These are phyloP conservation scores for Thalassiosira livingstoniorum DNA, from an alignment of 352 stramenopile species.

Conservation along the genomic window DNA sequence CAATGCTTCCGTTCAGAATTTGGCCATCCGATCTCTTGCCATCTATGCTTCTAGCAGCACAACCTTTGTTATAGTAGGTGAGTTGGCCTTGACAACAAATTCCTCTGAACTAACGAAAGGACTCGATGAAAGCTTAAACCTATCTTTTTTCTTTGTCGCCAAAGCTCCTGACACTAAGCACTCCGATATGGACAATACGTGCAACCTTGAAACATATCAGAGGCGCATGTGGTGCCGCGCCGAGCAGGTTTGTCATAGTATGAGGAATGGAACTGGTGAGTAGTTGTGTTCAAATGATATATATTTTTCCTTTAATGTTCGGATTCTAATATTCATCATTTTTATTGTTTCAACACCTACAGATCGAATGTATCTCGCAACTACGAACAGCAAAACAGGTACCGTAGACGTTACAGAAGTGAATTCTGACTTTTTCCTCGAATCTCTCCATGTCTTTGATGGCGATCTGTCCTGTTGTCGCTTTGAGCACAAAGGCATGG, in stretches of 20 bases:
- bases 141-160: background rate
- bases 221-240: conserved; percentile 61
- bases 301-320: conserved; percentile 3
- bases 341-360: conserved; percentile 51
- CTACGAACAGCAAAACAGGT: conserved; percentile 45
- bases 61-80: conserved; percentile 52
- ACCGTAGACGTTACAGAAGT: background rate
- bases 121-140: background rate
- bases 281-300: conserved; percentile 49
- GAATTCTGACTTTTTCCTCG: too few relatives aligned
- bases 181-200: conserved; percentile 46
- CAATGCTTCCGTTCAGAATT: conserved; percentile 49
- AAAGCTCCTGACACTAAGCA: conserved; percentile 49
- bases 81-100: conserved; percentile 41
- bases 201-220: conserved; percentile 52
- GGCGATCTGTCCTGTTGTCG: background rate
- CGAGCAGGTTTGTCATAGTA: conserved; percentile 51
- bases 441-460: background rate
- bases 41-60: conserved; percentile 49
- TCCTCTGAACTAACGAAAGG: background rate
- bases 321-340: conserved; percentile 35
- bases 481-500: conserved; percentile 27
- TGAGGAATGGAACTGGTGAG: conserved; percentile 47
- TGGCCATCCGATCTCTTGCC: conserved; percentile 62
- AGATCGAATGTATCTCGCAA: conserved; percentile 58